Percentiles rank a stretch among this genome's conserved stretches.
These are phyloP conservation scores for Hymenoscyphus infarciens DNA, from an alignment of 2,329 filamentous ascomycete genomes.

Conservation along the genomic window DNA sequence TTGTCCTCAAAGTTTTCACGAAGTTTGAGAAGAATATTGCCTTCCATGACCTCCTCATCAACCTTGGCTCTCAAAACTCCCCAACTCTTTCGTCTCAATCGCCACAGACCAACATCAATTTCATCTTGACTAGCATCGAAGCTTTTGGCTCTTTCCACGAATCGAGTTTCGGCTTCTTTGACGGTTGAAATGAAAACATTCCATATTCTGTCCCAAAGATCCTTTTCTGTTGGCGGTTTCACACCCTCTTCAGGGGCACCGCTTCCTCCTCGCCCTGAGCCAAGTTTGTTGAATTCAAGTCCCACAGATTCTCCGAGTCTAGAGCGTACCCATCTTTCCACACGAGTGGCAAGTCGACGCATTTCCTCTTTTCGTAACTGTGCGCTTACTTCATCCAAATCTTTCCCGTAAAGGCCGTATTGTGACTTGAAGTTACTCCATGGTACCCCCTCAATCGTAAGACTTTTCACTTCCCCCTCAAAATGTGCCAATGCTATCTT, in stretches of 20 bases:
- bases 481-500: conserved; percentile 71
- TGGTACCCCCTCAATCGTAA: conserved; percentile 71
- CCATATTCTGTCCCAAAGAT: conserved; percentile 97
- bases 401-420: conserved; percentile 76
- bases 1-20: conserved; percentile 99
- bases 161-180: conserved; percentile 77
- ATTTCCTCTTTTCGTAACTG: conserved; percentile 92
- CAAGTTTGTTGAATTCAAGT: conserved; percentile 93
- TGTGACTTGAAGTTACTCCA: conserved; percentile 90
- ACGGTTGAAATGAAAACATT: conserved; percentile 78
- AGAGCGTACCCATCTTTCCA: conserved; percentile 91
- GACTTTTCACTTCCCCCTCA: conserved; percentile 68
- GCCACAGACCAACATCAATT: conserved; percentile 89
- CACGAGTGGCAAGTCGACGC: conserved; percentile 82
- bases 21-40: conserved; percentile 90
- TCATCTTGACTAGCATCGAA: conserved; percentile 91
- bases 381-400: conserved; percentile 82
- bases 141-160: conserved; percentile 83
- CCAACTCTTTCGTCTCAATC: conserved; percentile 91
- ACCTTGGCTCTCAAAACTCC: conserved; percentile 83
- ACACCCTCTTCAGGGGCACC: conserved; percentile 77
- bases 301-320: conserved; percentile 84
- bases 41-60: conserved; percentile 97
- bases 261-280: conserved; percentile 77
- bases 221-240: conserved; percentile 71